These are phyloP conservation scores for Zelonia costaricensis DNA, from an alignment of 208 protist genomes.

Conservation along the genomic window DNA sequence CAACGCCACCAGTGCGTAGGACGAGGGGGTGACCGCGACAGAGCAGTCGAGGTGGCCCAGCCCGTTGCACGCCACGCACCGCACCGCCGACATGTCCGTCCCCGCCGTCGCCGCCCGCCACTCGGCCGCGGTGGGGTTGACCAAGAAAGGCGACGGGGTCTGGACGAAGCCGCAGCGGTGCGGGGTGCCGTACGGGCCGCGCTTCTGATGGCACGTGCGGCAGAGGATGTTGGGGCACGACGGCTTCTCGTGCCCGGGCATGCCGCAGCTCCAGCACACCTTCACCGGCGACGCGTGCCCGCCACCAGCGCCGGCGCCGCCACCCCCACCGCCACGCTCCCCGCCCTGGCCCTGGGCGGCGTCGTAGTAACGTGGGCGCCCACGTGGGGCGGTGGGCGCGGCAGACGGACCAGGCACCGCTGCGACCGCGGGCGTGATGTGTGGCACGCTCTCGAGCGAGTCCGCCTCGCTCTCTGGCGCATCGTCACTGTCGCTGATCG, in stretches of 20 bases:
- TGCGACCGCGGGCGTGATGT: neutral
- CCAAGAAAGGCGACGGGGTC: constrained; percentile 53
- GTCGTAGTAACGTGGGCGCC: constrained; percentile 69
- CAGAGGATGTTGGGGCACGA: constrained; percentile 78
- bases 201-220: constrained; percentile 59
- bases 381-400: constrained; percentile 5
- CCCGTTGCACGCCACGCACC: constrained; percentile 57
- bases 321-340: constrained; percentile 22
- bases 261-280: constrained; percentile 87
- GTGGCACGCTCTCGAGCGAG: constrained; percentile 1
- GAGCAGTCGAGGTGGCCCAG: constrained; percentile 78
- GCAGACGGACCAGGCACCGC: neutral
- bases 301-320: constrained; percentile 10
- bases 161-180: constrained; percentile 39
- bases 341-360: constrained; percentile 25
- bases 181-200: constrained; percentile 28
- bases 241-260: constrained; percentile 80
- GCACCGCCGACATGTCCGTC: constrained; percentile 48
- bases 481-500: constrained; percentile 7
- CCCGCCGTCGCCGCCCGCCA: constrained; percentile 18
- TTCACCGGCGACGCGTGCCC: constrained; percentile 29
- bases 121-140: constrained; percentile 15
- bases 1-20: neutral
- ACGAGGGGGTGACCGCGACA: constrained; percentile 2
- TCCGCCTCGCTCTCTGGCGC: constrained; percentile 1